A percentile compares a stretch with the other conserved stretches of the same genome.
Conservation (phyloP, 306 rosid genomes). For the Inga leiocalycina region DNA sequence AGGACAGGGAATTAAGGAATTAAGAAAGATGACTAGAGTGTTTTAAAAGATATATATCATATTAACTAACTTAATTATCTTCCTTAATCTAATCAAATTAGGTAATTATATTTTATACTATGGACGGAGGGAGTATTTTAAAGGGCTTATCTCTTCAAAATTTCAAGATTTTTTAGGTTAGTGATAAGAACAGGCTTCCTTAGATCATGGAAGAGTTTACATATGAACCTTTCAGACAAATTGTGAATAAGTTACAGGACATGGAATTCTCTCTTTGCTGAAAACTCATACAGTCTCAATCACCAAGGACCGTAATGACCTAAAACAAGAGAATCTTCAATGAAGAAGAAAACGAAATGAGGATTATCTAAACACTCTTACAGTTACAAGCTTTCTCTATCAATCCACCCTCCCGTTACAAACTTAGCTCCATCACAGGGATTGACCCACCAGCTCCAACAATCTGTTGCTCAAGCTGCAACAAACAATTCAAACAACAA, state of each 20-base stretch:
- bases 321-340: conserved; percentile 46
- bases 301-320: conserved; percentile 36
- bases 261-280: conserved; percentile 35
- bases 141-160: too few species aligned
- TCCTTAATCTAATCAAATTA: too few species aligned
- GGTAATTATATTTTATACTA: too few species aligned
- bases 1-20: too few species aligned
- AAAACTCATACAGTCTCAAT: conserved; percentile 45
- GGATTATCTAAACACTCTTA: conserved; percentile 37
- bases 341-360: conserved; percentile 22
- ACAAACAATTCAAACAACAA: conserved; percentile 13
- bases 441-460: conserved; percentile 93
- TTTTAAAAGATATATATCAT: too few species aligned
- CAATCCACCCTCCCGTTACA: conserved; percentile 42
- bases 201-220: conserved; percentile 35
- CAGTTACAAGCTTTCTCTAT: conserved; percentile 36
- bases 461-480: conserved; percentile 96
- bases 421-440: conserved; percentile 61
- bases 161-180: background rate
- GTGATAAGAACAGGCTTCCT: conserved; percentile 33
- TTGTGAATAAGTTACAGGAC: conserved; percentile 8
- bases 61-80: too few species aligned
- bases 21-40: too few species aligned
- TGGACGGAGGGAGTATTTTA: too few species aligned
- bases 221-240: conserved; percentile 26